Evolutionary conservation across 2,329 filamentous ascomycete genomes (phyloP).

Genomic region (Hymenoscyphus infarciens): DNA sequence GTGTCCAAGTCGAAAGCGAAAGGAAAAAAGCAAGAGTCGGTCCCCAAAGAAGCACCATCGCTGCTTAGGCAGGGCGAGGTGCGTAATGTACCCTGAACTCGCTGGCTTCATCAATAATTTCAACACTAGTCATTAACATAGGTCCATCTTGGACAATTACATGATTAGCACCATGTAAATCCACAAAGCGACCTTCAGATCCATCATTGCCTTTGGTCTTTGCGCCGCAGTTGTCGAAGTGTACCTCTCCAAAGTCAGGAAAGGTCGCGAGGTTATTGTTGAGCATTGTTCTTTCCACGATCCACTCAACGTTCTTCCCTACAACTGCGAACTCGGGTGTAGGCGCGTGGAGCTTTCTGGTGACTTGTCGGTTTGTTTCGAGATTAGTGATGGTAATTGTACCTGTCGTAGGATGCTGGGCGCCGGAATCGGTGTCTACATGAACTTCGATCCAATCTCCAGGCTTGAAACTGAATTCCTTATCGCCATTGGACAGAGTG

Average conservation of each 20-base stretch:
- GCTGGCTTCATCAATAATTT: background rate
- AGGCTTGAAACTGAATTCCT: background rate
- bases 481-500: background rate
- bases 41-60: too few relatives aligned
- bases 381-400: background rate
- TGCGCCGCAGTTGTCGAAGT: background rate
- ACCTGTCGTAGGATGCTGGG: background rate
- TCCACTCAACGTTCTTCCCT: background rate
- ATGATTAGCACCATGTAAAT: background rate
- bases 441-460: background rate
- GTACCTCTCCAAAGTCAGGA: constrained; percentile 1
- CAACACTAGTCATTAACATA: background rate
- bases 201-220: background rate
- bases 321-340: background rate
- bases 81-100: background rate
- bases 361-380: background rate
- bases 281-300: background rate
- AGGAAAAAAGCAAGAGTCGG: too few relatives aligned
- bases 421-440: background rate
- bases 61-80: background rate
- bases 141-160: background rate
- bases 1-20: too few relatives aligned
- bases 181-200: background rate
- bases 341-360: background rate
- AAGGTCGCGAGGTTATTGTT: background rate